Conservation (phyloP, 2,329 filamentous ascomycete species). For the Orbilia quercus region DNA sequence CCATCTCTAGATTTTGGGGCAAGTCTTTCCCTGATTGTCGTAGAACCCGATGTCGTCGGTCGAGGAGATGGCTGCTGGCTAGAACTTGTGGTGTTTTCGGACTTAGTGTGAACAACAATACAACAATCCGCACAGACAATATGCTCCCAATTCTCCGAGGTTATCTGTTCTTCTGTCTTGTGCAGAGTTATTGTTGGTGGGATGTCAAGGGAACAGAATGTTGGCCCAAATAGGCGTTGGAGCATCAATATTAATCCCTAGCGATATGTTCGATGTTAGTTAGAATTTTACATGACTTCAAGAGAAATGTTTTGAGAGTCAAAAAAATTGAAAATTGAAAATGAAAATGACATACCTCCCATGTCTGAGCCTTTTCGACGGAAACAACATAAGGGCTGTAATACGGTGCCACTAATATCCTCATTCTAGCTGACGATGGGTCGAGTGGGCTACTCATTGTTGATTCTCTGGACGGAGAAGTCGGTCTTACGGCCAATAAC, state of each 20-base stretch:
- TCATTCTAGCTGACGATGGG: conserved; percentile 61
- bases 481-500: conserved; percentile 17
- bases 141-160: conserved; percentile 38
- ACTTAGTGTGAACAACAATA: conserved; percentile 53
- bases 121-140: conserved; percentile 44
- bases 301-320: neutral
- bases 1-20: conserved; percentile 45
- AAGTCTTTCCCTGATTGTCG: conserved; percentile 23
- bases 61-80: conserved; percentile 29
- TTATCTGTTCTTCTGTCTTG: conserved; percentile 37
- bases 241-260: conserved; percentile 53
- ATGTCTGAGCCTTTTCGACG: conserved; percentile 59
- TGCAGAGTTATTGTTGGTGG: conserved; percentile 46
- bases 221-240: conserved; percentile 48
- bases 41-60: conserved; percentile 40
- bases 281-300: neutral
- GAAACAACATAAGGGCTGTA: conserved; percentile 59
- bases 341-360: conserved; percentile 57
- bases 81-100: conserved; percentile 33
- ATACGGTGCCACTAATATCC: conserved; percentile 59
- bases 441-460: conserved; percentile 41
- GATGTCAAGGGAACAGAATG: conserved; percentile 43
- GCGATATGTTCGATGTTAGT: conserved; percentile 4
- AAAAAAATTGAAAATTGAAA: too few species aligned
- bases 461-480: conserved; percentile 48